Base-by-base conservation (phyloP, 257 asterid species). In the Datura wrightii region DNA sequence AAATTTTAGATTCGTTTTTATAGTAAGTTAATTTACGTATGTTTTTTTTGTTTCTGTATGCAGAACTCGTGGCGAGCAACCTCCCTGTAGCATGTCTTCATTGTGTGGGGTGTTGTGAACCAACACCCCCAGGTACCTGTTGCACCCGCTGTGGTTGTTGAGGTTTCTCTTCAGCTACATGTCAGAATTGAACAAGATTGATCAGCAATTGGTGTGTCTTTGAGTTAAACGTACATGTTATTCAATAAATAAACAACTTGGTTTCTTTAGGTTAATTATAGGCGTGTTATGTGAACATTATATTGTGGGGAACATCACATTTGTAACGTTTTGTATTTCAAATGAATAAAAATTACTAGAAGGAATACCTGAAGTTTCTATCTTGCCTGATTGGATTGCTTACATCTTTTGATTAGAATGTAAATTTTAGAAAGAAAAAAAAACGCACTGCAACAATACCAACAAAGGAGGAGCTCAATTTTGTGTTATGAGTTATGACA, bases 81-180 rank as follows among this genome's bases (percentile, higher is more conserved):
- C 24, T 1, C 48, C 1, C 60, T 1, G 44, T 76, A 3, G 82
- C 4, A 48, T 76, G 82, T 76, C 44, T 50, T 48, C 5, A 74
- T 50, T 76, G 81, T 50, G 82, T 76, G 46, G 82, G 62, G 8
- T 76, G 82, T 76, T 76, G 82, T 31, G 82, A 48, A 50, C 62
- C 82, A 13, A 8, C 82, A 50, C 82, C 62, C 8, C 82, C 62
- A 31, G 82, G 82, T 50, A 50, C 62, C 19, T 76, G 82, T 31
- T 76, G 82, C 3, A 76, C 82, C 5, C 82, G 82, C 4, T 76
- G 82, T 50, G 82, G 15, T 14, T 76, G 82, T 76, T 76, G 46
- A 76, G 7, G 62, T 50, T 74, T 13, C 41, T 74, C 81, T 50
- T 48, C 18, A 24, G 31, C 31, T 48, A 74, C 42, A 31, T 19